These are phyloP conservation scores for Tubosaeta sp. DNA, from an alignment of 768 basidiomycete species.

Conservation along the genomic window DNA sequence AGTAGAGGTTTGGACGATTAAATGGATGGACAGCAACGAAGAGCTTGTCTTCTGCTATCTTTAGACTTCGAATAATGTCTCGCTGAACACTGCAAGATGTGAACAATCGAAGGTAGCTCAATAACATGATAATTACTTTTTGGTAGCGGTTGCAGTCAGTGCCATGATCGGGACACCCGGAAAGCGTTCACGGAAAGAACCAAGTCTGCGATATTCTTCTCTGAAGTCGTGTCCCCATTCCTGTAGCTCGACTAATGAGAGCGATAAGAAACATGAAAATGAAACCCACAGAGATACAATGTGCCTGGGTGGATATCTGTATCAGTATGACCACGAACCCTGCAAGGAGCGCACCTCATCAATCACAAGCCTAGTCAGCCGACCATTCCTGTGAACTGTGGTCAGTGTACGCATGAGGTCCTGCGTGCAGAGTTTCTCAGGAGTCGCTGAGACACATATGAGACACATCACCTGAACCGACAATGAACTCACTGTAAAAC, in stretches of 20 bases:
- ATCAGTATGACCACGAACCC: slow-evolving; percentile 1
- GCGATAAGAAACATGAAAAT: background rate
- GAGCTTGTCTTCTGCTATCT: slow-evolving; percentile 52
- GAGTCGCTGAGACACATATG: slow-evolving; percentile 53
- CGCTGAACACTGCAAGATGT: slow-evolving; percentile 53
- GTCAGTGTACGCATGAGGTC: slow-evolving; percentile 53
- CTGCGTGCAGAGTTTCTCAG: slow-evolving; percentile 59
- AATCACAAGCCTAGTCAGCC: slow-evolving; percentile 70
- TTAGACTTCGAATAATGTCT: slow-evolving; percentile 67
- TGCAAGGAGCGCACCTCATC: slow-evolving; percentile 56
- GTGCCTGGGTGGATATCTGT: slow-evolving; percentile 46
- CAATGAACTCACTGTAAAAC: slow-evolving; percentile 59
- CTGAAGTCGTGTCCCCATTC: slow-evolving; percentile 88
- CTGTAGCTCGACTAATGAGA: slow-evolving; percentile 32
- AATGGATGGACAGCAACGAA: slow-evolving; percentile 68
- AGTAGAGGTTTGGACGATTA: slow-evolving; percentile 74
- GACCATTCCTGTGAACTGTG: slow-evolving; percentile 46
- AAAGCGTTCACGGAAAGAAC: slow-evolving; percentile 63
- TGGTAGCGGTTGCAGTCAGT: slow-evolving; percentile 78
- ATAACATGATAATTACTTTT: slow-evolving; percentile 36
- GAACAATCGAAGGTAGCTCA: background rate
- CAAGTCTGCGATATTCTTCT: slow-evolving; percentile 66
- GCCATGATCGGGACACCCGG: slow-evolving; percentile 81
- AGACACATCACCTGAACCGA: background rate
- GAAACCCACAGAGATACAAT: slow-evolving; percentile 71